phyloP scores from a whole-genome alignment of 768 basidiomycete genomes.

The Cystofilobasidium bisporidii region DNA sequence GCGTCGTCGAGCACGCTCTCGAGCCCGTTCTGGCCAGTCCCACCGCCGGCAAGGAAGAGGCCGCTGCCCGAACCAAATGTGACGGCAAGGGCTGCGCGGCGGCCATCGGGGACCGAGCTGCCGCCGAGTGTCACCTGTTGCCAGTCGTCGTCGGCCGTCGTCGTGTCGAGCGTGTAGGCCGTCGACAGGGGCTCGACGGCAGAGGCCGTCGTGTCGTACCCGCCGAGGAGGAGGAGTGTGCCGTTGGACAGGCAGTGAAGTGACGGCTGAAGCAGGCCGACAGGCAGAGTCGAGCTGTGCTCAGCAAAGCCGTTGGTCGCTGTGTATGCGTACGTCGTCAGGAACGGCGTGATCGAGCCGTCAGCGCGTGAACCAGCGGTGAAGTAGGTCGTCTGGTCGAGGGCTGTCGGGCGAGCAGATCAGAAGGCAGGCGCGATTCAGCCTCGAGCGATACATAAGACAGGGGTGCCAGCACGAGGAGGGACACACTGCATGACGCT shows the following conservation, averaged over 20 bases:
- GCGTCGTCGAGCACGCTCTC: slow-evolving; percentile 18
- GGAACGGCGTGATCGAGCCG: slow-evolving; percentile 17
- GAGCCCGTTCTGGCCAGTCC: slow-evolving; percentile 18
- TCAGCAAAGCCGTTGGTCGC: slow-evolving; percentile 7
- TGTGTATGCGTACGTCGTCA: slow-evolving; percentile 16
- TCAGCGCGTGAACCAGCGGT: slow-evolving; percentile 17
- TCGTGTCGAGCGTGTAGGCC: slow-evolving; percentile 27
- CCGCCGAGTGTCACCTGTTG: slow-evolving; percentile 9
- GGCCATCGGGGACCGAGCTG: neutral
- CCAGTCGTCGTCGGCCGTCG: slow-evolving; percentile 5
- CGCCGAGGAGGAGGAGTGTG: slow-evolving; percentile 26
- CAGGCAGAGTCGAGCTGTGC: slow-evolving; percentile 8
- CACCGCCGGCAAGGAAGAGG: slow-evolving; percentile 20
- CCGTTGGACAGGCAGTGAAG: slow-evolving; percentile 26
- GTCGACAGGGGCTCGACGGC: slow-evolving; percentile 4
- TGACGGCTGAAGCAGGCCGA: slow-evolving; percentile 21
- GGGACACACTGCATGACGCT: slow-evolving; percentile 19
- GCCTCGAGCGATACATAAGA: neutral
- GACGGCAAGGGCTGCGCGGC: slow-evolving; percentile 13
- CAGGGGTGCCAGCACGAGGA: too few species aligned
- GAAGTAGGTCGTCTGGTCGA: slow-evolving; percentile 1
- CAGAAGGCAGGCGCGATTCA: too few species aligned
- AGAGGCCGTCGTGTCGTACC: neutral
- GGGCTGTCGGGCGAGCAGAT: slow-evolving; percentile 3
- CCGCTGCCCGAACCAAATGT: slow-evolving; percentile 20